phyloP scores from a whole-genome alignment of 2,329 filamentous ascomycete genomes.

The Thelonectria discophora region DNA sequence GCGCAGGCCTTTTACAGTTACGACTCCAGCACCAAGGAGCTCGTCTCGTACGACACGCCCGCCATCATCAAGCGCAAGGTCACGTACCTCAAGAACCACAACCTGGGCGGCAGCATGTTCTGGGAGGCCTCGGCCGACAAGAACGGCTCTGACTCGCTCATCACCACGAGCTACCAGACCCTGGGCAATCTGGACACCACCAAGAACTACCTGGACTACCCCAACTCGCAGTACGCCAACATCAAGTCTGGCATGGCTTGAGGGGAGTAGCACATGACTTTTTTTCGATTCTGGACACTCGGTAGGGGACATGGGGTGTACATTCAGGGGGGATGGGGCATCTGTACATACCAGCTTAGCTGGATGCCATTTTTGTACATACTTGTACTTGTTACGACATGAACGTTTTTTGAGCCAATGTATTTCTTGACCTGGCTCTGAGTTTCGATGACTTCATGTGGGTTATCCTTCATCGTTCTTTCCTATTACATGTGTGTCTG shows the following conservation, averaged over 20 bases:
- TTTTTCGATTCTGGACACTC: neutral
- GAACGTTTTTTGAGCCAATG: neutral
- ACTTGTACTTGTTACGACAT: neutral
- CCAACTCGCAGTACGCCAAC: constrained; percentile 63
- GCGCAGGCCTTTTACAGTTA: constrained; percentile 76
- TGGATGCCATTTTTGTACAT: neutral
- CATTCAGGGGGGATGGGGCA: neutral
- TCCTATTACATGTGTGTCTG: neutral
- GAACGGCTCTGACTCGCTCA: constrained; percentile 66
- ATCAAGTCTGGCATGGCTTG: constrained; percentile 42
- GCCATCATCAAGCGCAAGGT: constrained; percentile 69
- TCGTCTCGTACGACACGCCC: constrained; percentile 77
- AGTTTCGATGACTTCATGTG: neutral
- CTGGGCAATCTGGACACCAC: constrained; percentile 52
- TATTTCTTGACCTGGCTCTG: neutral
- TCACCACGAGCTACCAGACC: constrained; percentile 57
- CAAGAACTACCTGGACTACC: constrained; percentile 61
- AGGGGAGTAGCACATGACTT: neutral
- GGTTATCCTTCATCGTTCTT: neutral
- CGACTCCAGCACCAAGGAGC: constrained; percentile 63
- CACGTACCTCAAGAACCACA: constrained; percentile 66
- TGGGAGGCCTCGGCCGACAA: constrained; percentile 82
- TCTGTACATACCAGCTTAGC: constrained; percentile 5
- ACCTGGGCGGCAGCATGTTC: constrained; percentile 82
- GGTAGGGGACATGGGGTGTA: neutral